Conservation (phyloP, 2,329 filamentous ascomycete genomes). For the Madurella fahalii region DNA sequence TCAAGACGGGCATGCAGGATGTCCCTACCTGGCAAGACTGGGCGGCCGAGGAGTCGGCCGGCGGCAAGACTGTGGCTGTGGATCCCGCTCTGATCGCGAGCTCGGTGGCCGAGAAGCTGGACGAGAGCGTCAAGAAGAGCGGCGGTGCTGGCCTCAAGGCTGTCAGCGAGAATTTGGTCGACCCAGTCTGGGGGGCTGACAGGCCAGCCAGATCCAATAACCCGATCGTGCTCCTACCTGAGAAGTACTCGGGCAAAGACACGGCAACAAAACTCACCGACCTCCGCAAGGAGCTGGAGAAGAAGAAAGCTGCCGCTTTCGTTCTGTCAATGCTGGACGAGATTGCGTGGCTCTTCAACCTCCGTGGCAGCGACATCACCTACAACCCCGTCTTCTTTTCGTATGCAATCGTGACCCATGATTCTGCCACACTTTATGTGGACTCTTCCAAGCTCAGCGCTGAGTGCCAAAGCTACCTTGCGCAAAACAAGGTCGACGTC, state of each 20-base stretch:
- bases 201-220: conserved; percentile 73
- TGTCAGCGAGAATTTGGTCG: conserved; percentile 80
- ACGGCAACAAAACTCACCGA: conserved; percentile 80
- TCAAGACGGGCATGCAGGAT: conserved; percentile 91
- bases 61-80: conserved; percentile 83
- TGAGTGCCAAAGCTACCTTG: conserved; percentile 66
- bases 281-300: conserved; percentile 83
- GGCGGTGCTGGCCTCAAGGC: conserved; percentile 73
- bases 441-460: conserved; percentile 72
- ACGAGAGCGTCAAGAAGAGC: conserved; percentile 81
- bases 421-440: conserved; percentile 74
- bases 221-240: conserved; percentile 65
- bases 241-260: conserved; percentile 75
- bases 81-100: conserved; percentile 83
- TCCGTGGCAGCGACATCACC: conserved; percentile 89
- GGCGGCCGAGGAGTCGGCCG: conserved; percentile 80
- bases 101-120: conserved; percentile 61
- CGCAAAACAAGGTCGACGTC: conserved; percentile 64
- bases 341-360: conserved; percentile 97
- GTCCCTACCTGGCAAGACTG: conserved; percentile 98
- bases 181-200: conserved; percentile 75
- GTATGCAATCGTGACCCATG: conserved; percentile 82
- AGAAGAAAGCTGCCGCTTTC: conserved; percentile 82
- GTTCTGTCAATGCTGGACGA: conserved; percentile 95
- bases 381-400: conserved; percentile 99